These are phyloP conservation scores for Ambrosiella cleistominuta DNA, from an alignment of 2,329 filamentous ascomycete genomes.

Conservation along the genomic window DNA sequence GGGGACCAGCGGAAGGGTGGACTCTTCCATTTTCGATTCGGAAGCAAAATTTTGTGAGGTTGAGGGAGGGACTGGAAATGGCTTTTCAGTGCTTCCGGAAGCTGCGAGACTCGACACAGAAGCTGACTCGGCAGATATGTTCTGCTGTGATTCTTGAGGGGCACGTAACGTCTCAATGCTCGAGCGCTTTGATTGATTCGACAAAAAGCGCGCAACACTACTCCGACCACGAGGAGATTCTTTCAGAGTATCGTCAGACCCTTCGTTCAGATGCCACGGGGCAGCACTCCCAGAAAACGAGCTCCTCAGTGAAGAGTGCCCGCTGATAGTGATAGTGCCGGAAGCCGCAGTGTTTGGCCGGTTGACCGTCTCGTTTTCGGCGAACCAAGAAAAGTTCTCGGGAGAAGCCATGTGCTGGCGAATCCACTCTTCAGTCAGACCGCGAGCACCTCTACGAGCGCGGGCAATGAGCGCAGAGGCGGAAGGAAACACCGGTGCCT, in stretches of 20 bases:
- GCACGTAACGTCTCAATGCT: conserved; percentile 35
- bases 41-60: not conserved
- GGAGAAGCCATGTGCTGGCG: conserved; percentile 53
- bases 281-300: conserved; percentile 38
- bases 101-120: not conserved
- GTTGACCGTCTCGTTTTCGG: conserved; percentile 18
- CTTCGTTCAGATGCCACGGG: conserved; percentile 26
- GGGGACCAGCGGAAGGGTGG: conserved; percentile 20
- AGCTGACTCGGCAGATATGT: conserved; percentile 8
- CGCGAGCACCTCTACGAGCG: conserved; percentile 38
- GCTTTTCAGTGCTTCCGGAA: conserved; percentile 8
- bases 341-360: conserved; percentile 47
- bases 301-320: conserved; percentile 58
- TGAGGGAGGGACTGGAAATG: conserved; percentile 4
- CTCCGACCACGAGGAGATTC: conserved; percentile 4
- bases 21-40: conserved; percentile 11
- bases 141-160: conserved; percentile 8
- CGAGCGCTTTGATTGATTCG: conserved; percentile 27
- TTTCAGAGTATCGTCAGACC: conserved; percentile 27
- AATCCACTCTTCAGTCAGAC: conserved; percentile 72
- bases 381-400: not conserved
- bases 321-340: conserved; percentile 41
- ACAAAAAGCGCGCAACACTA: conserved; percentile 8
- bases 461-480: conserved; percentile 47
- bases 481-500: conserved; percentile 23